Percentiles rank a stretch among this genome's conserved stretches.
phyloP scores from a whole-genome alignment of 345 rosid species.

The Eutrema heterophyllum region DNA sequence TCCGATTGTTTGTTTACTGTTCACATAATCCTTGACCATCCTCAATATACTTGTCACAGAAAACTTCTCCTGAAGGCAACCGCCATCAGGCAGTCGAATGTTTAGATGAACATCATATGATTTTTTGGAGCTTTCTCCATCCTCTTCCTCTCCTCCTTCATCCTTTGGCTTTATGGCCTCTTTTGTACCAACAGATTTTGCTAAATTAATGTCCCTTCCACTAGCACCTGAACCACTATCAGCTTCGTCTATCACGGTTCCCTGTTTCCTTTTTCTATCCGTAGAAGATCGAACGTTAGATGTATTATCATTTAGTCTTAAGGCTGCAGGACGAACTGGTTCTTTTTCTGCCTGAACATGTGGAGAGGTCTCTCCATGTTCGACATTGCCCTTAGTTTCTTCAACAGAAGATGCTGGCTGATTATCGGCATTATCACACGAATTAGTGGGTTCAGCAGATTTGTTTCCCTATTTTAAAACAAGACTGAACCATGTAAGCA shows the following conservation, averaged over 20 bases:
- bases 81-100: constrained; percentile 68
- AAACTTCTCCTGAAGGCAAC: constrained; percentile 69
- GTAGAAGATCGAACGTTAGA: constrained; percentile 22
- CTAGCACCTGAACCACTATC: constrained; percentile 23
- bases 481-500: constrained; percentile 16
- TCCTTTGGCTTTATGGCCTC: constrained; percentile 20
- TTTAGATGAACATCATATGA: constrained; percentile 60
- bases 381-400: constrained; percentile 18
- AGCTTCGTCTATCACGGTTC: background rate
- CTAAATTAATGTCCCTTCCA: constrained; percentile 2
- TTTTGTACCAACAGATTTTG: constrained; percentile 2
- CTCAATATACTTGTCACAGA: constrained; percentile 49
- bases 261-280: constrained; percentile 29
- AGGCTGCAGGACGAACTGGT: constrained; percentile 20
- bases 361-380: constrained; percentile 25
- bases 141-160: constrained; percentile 20
- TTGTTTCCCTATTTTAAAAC: constrained; percentile 22
- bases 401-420: constrained; percentile 31
- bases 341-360: constrained; percentile 26
- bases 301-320: constrained; percentile 19
- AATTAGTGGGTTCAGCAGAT: constrained; percentile 24
- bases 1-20: constrained; percentile 44
- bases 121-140: constrained; percentile 19
- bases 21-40: constrained; percentile 68
- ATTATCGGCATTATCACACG: constrained; percentile 10